phyloP scores from a whole-genome alignment of 495 filamentous ascomycete genomes.

The Xylaria acuta region DNA sequence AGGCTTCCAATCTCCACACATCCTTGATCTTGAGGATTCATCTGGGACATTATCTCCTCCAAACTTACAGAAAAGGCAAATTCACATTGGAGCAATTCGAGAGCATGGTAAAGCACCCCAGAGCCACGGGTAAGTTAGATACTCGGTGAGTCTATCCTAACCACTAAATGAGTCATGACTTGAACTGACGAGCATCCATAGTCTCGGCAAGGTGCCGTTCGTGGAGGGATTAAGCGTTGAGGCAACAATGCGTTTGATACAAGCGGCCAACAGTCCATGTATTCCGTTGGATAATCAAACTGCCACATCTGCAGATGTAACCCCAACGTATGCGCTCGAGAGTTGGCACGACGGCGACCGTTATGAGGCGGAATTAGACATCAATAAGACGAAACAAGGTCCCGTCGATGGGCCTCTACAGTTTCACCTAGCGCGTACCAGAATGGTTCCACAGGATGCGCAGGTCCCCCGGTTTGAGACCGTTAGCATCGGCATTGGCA shows the following conservation, averaged over 20 bases:
- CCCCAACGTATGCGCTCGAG: constrained; percentile 35
- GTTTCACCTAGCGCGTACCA: constrained; percentile 22
- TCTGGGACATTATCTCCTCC: constrained; percentile 61
- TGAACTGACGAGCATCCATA: constrained; percentile 24
- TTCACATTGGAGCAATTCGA: constrained; percentile 59
- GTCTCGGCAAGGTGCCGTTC: constrained; percentile 32
- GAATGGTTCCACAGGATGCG: constrained; percentile 24
- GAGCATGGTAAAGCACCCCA: constrained; percentile 47
- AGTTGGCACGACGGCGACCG: constrained; percentile 23
- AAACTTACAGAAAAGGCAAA: constrained; percentile 49
- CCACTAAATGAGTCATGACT: neutral
- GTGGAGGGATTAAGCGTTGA: constrained; percentile 12
- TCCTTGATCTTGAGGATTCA: constrained; percentile 61
- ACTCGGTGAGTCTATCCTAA: constrained; percentile 38
- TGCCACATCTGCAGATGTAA: constrained; percentile 26
- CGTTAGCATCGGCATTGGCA: constrained; percentile 47
- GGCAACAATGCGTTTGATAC: constrained; percentile 37
- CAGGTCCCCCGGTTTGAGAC: constrained; percentile 41
- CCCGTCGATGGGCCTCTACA: constrained; percentile 10
- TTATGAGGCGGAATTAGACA: constrained; percentile 29
- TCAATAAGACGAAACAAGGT: neutral
- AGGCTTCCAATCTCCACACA: constrained; percentile 35
- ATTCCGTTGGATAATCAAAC: constrained; percentile 37
- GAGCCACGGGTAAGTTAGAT: constrained; percentile 44
- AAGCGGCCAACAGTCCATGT: constrained; percentile 29